Conservation (phyloP, 2,329 filamentous ascomycete genomes). For the Cladophialophora yegresii region DNA sequence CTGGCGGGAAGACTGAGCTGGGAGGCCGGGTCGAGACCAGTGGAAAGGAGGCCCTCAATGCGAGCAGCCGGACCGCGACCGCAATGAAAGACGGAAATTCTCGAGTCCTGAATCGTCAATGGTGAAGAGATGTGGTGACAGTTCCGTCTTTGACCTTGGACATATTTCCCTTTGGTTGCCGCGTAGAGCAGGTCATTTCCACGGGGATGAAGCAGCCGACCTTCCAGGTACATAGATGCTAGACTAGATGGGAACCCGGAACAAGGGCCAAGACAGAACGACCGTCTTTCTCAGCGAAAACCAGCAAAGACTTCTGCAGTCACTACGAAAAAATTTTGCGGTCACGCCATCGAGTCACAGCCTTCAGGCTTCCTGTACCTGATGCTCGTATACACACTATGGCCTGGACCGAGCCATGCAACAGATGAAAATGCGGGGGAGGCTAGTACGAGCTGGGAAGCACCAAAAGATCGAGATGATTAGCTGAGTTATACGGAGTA, state of each 20-base stretch:
- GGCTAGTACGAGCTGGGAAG: not conserved
- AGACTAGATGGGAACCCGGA: not conserved
- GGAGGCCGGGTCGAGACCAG: slow-evolving; percentile 33
- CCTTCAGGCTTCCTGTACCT: not conserved
- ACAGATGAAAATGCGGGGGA: not conserved
- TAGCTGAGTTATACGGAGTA: not conserved
- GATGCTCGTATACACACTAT: not conserved
- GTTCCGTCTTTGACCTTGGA: not conserved
- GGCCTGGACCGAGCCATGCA: not conserved
- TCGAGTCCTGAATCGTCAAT: slow-evolving; percentile 24
- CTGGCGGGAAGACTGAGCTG: slow-evolving; percentile 35
- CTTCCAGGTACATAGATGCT: not conserved
- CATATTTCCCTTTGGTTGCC: not conserved
- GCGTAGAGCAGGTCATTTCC: slow-evolving; percentile 1
- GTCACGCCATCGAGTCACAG: not conserved
- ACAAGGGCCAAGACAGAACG: not conserved
- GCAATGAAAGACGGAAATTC: slow-evolving; percentile 25
- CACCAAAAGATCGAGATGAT: not conserved
- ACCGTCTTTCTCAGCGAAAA: not conserved
- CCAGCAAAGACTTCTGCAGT: not conserved
- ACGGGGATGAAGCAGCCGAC: not conserved
- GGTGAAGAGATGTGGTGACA: slow-evolving; percentile 9
- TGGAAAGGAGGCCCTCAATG: slow-evolving; percentile 23
- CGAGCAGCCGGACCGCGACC: slow-evolving; percentile 20
- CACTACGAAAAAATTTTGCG: not conserved